Percentiles rank a stretch among this genome's conserved stretches.
phyloP scores from a whole-genome alignment of 2,329 filamentous ascomycete species.

The Acephala macrosclerotiorum region DNA sequence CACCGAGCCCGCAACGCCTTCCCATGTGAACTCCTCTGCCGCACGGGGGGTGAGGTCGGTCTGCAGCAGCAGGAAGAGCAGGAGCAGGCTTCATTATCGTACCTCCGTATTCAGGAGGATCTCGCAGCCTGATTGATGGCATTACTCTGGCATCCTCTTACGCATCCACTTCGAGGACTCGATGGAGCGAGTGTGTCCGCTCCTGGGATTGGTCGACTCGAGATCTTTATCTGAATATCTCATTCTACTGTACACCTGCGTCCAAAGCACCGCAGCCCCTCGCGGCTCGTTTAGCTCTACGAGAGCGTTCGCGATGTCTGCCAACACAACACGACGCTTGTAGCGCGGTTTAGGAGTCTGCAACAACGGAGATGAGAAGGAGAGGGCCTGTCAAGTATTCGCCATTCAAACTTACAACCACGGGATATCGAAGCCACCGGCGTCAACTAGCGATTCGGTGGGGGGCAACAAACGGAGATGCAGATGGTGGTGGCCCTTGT shows the following conservation, averaged over 20 bases:
- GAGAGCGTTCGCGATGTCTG: slow-evolving; percentile 1
- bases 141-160: not conserved
- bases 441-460: slow-evolving; percentile 30
- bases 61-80: not conserved
- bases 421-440: slow-evolving; percentile 34
- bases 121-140: not conserved
- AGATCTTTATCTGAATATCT: slow-evolving; percentile 1
- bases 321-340: slow-evolving; percentile 1
- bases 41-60: not conserved
- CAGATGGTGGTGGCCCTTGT: slow-evolving; percentile 22
- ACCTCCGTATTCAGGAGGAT: slow-evolving; percentile 4
- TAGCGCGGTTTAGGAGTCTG: slow-evolving; percentile 29
- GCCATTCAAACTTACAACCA: not conserved
- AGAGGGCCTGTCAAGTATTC: not conserved
- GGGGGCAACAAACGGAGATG: slow-evolving; percentile 23
- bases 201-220: not conserved
- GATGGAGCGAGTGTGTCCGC: slow-evolving; percentile 6
- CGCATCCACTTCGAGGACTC: not conserved
- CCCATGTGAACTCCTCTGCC: slow-evolving; percentile 6
- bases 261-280: not conserved
- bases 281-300: not conserved
- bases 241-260: not conserved
- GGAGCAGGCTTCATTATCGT: not conserved
- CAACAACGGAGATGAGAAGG: slow-evolving; percentile 40
- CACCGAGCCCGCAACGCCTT: slow-evolving; percentile 26